These are phyloP conservation scores for Trichoderma hamatum DNA, from an alignment of 2,329 filamentous ascomycete species.

Conservation along the genomic window DNA sequence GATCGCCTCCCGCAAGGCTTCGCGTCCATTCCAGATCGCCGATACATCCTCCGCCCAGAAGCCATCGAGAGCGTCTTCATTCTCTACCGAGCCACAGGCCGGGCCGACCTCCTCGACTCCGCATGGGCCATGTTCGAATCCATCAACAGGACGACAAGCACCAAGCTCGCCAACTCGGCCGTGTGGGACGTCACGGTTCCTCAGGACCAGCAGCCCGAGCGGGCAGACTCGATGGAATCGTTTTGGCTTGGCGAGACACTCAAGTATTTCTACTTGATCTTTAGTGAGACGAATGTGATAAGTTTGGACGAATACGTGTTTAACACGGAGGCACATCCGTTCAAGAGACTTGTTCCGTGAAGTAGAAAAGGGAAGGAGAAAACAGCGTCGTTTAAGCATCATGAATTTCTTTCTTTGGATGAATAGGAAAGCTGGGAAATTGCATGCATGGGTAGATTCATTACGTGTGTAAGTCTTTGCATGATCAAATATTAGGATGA, in stretches of 20 bases:
- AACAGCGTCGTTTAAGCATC: neutral
- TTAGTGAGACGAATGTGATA: constrained; percentile 63
- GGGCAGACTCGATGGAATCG: constrained; percentile 65
- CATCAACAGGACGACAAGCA: constrained; percentile 51
- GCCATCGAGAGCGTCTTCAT: constrained; percentile 59
- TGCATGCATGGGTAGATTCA: neutral
- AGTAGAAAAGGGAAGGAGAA: neutral
- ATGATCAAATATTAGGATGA: neutral
- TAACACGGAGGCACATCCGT: constrained; percentile 58
- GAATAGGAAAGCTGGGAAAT: neutral
- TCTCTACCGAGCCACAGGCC: constrained; percentile 56
- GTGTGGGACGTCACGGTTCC: constrained; percentile 45
- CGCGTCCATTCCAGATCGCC: constrained; percentile 55
- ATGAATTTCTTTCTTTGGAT: neutral
- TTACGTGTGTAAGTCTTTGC: neutral
- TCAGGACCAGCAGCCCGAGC: constrained; percentile 36
- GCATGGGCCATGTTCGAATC: constrained; percentile 59
- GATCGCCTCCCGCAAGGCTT: constrained; percentile 59
- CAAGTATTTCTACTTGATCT: constrained; percentile 76
- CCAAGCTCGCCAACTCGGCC: constrained; percentile 53
- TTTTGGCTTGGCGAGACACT: constrained; percentile 76
- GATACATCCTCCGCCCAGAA: constrained; percentile 57
- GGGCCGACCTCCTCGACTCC: constrained; percentile 49
- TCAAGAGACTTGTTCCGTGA: constrained; percentile 51
- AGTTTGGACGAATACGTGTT: constrained; percentile 71